Evolutionary conservation across 306 rosid species (phyloP).

Genomic region (Alnus glutinosa): DNA sequence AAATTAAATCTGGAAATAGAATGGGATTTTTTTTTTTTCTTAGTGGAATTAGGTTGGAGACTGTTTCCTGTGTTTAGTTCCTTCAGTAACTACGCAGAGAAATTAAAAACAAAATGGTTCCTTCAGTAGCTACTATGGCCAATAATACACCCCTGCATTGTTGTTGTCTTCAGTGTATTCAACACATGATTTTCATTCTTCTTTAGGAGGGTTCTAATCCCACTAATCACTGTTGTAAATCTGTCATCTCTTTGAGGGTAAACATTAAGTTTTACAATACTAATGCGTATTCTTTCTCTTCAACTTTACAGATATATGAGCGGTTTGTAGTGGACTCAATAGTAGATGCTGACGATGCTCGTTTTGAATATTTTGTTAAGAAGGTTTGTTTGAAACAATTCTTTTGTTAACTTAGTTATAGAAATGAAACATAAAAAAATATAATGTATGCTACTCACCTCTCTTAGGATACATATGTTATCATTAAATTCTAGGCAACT

Average conservation of each 20-base stretch:
- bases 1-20: neutral
- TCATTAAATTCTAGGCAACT: neutral
- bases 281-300: slow-evolving; percentile 28
- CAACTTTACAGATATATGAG: slow-evolving; percentile 63
- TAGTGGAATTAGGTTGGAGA: neutral
- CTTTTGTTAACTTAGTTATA: slow-evolving; percentile 14
- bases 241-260: slow-evolving; percentile 13
- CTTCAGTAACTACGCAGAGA: neutral
- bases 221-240: slow-evolving; percentile 17
- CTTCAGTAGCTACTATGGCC: neutral
- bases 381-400: slow-evolving; percentile 47
- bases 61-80: neutral
- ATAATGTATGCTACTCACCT: slow-evolving; percentile 2
- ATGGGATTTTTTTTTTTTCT: neutral
- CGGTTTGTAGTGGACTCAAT: slow-evolving; percentile 65
- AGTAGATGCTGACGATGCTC: slow-evolving; percentile 72
- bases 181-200: slow-evolving; percentile 11
- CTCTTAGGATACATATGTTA: slow-evolving; percentile 5
- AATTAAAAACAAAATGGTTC: neutral
- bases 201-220: neutral
- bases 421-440: slow-evolving; percentile 4
- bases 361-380: slow-evolving; percentile 75
- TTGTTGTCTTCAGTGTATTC: neutral
- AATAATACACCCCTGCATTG: neutral
- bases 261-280: slow-evolving; percentile 3